These are phyloP conservation scores for Cladophialophora chaetospira DNA, from an alignment of 2,329 filamentous ascomycete species.

Conservation along the genomic window DNA sequence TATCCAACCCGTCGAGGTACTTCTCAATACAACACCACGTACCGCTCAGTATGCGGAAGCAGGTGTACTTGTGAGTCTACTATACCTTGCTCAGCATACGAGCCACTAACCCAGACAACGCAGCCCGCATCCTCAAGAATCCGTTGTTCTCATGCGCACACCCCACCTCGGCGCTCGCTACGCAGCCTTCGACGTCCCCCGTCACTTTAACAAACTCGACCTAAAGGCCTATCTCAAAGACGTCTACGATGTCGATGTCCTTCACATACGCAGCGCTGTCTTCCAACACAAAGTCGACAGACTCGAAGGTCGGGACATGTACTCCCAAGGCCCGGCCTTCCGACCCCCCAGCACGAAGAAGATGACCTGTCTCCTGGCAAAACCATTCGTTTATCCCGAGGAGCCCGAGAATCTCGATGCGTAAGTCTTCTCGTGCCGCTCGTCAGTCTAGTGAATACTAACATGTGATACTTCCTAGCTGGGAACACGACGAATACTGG, in stretches of 20 bases:
- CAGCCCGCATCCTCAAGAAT: conserved; percentile 64
- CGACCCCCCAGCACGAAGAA: conserved; percentile 77
- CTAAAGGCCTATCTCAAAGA: conserved; percentile 92
- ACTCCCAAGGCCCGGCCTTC: conserved; percentile 60
- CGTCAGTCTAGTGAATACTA: not conserved
- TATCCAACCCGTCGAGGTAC: conserved; percentile 27
- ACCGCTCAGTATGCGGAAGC: conserved; percentile 39
- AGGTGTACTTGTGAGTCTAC: conserved; percentile 50
- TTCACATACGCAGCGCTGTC: conserved; percentile 76
- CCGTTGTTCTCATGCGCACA: conserved; percentile 75
- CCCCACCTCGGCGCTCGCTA: conserved; percentile 73
- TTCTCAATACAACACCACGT: conserved; percentile 34
- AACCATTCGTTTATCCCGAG: conserved; percentile 87
- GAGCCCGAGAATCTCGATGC: conserved; percentile 61
- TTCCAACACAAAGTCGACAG: conserved; percentile 66
- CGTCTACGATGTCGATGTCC: conserved; percentile 74
- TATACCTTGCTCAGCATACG: too few relatives aligned
- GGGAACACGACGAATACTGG: conserved; percentile 65
- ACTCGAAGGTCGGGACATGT: conserved; percentile 36
- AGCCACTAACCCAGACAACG: conserved; percentile 41
- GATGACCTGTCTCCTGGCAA: conserved; percentile 89
- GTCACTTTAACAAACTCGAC: conserved; percentile 94
- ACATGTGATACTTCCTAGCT: conserved; percentile 42
- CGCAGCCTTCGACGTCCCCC: conserved; percentile 86
- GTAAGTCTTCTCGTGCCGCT: conserved; percentile 46